These are phyloP conservation scores for Arachnopeziza araneosa DNA, from an alignment of 2,329 filamentous ascomycete species.

Conservation along the genomic window DNA sequence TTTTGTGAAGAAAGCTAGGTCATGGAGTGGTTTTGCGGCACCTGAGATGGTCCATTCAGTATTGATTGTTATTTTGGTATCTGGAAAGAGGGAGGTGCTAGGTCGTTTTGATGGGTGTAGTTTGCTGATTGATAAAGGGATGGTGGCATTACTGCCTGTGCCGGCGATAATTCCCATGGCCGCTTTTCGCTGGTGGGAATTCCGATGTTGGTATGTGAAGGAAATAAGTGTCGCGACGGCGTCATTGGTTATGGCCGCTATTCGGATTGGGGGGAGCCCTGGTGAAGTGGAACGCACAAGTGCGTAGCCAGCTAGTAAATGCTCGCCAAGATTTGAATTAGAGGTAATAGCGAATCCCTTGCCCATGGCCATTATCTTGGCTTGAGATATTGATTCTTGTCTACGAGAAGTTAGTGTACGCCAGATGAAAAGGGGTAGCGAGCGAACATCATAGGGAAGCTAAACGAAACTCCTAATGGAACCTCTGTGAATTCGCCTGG, in stretches of 20 bases:
- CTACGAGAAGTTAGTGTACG: constrained; percentile 7
- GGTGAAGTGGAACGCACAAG: constrained; percentile 33
- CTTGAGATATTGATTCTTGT: constrained; percentile 56
- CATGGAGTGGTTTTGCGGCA: constrained; percentile 59
- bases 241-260: constrained; percentile 76
- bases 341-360: constrained; percentile 62
- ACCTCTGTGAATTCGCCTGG: constrained; percentile 38
- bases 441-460: constrained; percentile 56
- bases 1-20: constrained; percentile 56
- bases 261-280: constrained; percentile 58
- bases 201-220: constrained; percentile 65
- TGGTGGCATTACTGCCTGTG: constrained; percentile 76
- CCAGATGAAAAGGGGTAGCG: constrained; percentile 5
- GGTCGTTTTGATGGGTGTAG: constrained; percentile 60
- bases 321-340: constrained; percentile 53
- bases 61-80: constrained; percentile 60
- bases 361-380: constrained; percentile 62
- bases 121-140: constrained; percentile 59
- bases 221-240: constrained; percentile 75
- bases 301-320: constrained; percentile 53
- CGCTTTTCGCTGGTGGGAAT: constrained; percentile 55
- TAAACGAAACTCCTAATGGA: constrained; percentile 64
- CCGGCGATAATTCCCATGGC: constrained; percentile 78
- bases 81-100: constrained; percentile 32
- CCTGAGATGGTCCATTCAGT: constrained; percentile 82